Percentiles rank a stretch among this genome's conserved stretches.
Conservation (phyloP, 2,329 filamentous ascomycete genomes). For the Colletotrichum lentis region DNA sequence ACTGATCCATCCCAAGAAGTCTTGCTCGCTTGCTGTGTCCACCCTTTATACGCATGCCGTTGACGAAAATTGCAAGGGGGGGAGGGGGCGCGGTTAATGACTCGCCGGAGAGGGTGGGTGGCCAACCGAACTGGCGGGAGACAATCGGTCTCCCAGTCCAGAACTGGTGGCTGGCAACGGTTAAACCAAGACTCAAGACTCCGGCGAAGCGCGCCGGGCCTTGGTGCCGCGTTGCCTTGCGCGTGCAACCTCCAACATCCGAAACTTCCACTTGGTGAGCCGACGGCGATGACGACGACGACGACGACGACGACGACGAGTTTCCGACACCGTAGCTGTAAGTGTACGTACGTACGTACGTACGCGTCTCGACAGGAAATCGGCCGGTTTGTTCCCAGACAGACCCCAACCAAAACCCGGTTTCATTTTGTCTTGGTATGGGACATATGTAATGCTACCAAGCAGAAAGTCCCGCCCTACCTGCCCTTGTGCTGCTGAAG, state of each 20-base stretch:
- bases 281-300: too few species aligned
- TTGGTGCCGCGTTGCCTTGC: neutral
- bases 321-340: neutral
- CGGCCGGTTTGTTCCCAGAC: too few species aligned
- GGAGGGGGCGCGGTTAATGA: neutral
- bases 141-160: neutral
- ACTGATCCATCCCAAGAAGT: neutral
- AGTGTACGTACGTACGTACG: neutral
- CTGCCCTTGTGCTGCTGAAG: neutral
- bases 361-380: neutral
- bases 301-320: neutral
- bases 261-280: neutral
- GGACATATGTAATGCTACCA: neutral
- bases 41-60: neutral
- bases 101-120: neutral
- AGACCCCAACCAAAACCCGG: neutral
- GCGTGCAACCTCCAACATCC: neutral
- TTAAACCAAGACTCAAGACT: neutral
- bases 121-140: neutral
- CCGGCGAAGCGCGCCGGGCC: neutral
- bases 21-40: neutral
- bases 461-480: neutral
- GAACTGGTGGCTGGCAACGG: neutral
- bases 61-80: neutral
- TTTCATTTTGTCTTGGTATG: neutral